These are phyloP conservation scores for Capronia coronata DNA, from an alignment of 2,329 filamentous ascomycete species.

Conservation along the genomic window DNA sequence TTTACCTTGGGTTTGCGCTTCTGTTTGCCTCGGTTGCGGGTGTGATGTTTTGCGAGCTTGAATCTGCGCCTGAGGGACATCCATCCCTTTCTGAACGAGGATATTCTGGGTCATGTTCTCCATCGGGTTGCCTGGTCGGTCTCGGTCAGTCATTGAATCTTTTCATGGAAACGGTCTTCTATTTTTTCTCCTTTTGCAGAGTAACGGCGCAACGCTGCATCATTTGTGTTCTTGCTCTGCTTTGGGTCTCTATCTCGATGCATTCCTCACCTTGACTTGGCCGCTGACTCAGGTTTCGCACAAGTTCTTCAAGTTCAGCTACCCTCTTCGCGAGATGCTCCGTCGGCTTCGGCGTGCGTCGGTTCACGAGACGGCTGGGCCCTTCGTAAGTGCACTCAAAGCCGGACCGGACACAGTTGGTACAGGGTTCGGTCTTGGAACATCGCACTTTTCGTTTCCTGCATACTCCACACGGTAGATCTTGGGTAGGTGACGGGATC, in stretches of 20 bases:
- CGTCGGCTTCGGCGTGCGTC: conserved; percentile 1
- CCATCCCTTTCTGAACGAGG: no score
- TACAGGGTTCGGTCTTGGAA: conserved; percentile 12
- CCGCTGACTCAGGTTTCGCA: conserved; percentile 4
- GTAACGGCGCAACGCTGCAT: no score
- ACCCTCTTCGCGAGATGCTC: conserved; percentile 3
- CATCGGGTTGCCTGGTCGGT: conserved; percentile 1
- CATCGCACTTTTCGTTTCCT: conserved; percentile 8
- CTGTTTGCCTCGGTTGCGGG: no score
- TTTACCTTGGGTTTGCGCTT: neutral
- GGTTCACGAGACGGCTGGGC: conserved; percentile 3
- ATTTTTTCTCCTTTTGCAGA: no score
- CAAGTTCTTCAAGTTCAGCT: conserved; percentile 9
- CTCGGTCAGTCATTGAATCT: neutral
- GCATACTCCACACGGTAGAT: conserved; percentile 6
- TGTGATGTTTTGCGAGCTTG: no score
- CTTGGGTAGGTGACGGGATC: neutral
- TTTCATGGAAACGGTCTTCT: no score
- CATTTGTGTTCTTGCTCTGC: no score
- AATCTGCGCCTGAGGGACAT: no score
- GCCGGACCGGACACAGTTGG: conserved; percentile 5
- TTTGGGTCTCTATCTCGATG: neutral
- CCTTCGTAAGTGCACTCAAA: conserved; percentile 5
- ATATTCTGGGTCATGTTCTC: conserved; percentile 10
- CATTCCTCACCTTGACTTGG: conserved; percentile 1